Percentiles rank a stretch among this genome's conserved stretches.
Evolutionary conservation across 208 protist species (phyloP).

Genomic region (Entamoeba histolytica): DNA sequence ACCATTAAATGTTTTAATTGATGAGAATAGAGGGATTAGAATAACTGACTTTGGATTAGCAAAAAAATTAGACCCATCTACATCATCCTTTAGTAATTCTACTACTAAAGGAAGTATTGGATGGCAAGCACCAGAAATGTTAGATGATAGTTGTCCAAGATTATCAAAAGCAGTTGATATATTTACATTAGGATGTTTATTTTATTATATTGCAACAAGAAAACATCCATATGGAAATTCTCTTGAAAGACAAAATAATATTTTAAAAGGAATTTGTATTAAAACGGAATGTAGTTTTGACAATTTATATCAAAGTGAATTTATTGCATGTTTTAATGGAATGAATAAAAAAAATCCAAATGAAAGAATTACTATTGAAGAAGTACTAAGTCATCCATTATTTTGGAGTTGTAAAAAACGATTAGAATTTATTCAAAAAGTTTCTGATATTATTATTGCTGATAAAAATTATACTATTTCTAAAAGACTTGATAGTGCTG

Average conservation of each 20-base stretch:
- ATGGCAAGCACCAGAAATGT: neutral
- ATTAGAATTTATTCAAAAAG: neutral
- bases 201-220: neutral
- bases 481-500: neutral
- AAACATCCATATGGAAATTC: neutral
- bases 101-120: neutral
- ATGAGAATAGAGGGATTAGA: constrained; percentile 57
- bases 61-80: constrained; percentile 7
- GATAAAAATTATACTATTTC: neutral
- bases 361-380: neutral
- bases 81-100: neutral
- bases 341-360: neutral
- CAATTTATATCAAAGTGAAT: neutral
- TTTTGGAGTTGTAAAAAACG: neutral
- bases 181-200: neutral
- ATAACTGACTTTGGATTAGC: constrained; percentile 73
- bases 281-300: neutral
- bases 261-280: neutral
- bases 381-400: neutral
- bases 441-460: neutral
- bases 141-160: neutral
- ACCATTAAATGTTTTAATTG: constrained; percentile 44
- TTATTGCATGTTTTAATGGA: neutral
- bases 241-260: neutral
- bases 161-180: neutral